Percentiles rank a stretch among this genome's conserved stretches.
These are phyloP conservation scores for Plenodomus biglobosus DNA, from an alignment of 2,329 filamentous ascomycete genomes.

Conservation along the genomic window DNA sequence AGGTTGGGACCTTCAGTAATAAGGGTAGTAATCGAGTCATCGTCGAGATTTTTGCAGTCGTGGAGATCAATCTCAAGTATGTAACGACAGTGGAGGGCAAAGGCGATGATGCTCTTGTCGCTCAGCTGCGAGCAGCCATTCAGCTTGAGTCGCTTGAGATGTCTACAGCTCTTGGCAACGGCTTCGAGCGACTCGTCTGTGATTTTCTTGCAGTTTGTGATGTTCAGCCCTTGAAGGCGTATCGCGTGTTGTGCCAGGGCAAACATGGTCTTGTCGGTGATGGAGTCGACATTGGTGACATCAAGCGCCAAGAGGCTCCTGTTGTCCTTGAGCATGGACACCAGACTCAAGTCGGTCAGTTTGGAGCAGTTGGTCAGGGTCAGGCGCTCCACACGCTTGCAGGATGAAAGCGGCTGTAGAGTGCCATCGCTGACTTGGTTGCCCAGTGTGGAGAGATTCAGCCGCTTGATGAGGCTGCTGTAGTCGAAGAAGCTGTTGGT, in stretches of 20 bases:
- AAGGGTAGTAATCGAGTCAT: conserved; percentile 78
- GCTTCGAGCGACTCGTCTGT: conserved; percentile 82
- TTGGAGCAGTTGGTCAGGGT: conserved; percentile 88
- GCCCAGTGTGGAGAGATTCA: conserved; percentile 82
- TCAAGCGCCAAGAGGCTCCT: conserved; percentile 83
- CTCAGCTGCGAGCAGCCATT: conserved; percentile 88
- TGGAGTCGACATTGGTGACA: conserved; percentile 76
- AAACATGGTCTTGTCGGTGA: conserved; percentile 79
- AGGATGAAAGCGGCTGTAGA: conserved; percentile 75
- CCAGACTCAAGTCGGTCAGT: conserved; percentile 81
- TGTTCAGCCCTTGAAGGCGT: conserved; percentile 87
- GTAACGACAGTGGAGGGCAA: conserved; percentile 85
- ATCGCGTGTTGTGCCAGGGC: conserved; percentile 79
- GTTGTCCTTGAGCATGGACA: conserved; percentile 76
- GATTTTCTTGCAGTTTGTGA: conserved; percentile 80
- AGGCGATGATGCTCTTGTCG: conserved; percentile 78
- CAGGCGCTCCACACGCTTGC: conserved; percentile 87
- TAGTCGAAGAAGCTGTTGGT: conserved; percentile 84
- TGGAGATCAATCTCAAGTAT: conserved; percentile 96
- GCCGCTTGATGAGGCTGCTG: conserved; percentile 82
- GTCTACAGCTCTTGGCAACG: conserved; percentile 79
- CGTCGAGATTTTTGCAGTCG: conserved; percentile 77
- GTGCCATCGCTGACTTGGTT: conserved; percentile 85
- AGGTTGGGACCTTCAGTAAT: conserved; percentile 77
- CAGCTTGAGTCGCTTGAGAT: conserved; percentile 91